A percentile compares a stretch with the other conserved stretches of the same genome.
Conservation (phyloP, 441 rosid species). For the Pelargonium fulgidum region DNA sequence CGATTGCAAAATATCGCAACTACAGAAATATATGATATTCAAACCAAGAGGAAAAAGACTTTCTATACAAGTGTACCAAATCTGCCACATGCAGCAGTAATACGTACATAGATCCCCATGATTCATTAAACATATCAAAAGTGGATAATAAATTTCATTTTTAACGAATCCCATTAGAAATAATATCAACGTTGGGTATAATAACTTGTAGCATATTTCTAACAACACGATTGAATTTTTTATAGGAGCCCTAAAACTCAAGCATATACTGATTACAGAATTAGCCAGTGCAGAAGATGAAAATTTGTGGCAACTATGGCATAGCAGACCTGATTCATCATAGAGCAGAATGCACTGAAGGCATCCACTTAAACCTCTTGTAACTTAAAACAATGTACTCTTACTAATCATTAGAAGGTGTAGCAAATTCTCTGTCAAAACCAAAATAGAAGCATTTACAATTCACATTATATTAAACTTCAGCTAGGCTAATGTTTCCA, state of each 20-base stretch:
- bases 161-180: not conserved
- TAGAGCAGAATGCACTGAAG: not conserved
- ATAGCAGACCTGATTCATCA: not conserved
- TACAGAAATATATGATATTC: not conserved
- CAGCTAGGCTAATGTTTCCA: not conserved
- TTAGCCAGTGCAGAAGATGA: not conserved
- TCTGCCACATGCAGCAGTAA: not conserved
- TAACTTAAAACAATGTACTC: not conserved
- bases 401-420: not conserved
- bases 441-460: not conserved
- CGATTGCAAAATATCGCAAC: not conserved
- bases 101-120: no score
- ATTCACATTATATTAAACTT: not conserved
- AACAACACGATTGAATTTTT: not conserved
- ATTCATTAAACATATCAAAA: not conserved
- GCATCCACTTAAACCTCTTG: not conserved
- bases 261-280: not conserved
- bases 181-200: not conserved
- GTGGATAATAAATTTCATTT: not conserved
- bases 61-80: not conserved
- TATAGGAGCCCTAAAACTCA: not conserved
- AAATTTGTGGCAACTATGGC: not conserved
- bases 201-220: not conserved
- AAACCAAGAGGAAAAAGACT: not conserved
- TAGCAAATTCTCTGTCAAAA: not conserved